phyloP scores from a whole-genome alignment of 1,139 yeast genomes.

The Blastobotrys apis region DNA sequence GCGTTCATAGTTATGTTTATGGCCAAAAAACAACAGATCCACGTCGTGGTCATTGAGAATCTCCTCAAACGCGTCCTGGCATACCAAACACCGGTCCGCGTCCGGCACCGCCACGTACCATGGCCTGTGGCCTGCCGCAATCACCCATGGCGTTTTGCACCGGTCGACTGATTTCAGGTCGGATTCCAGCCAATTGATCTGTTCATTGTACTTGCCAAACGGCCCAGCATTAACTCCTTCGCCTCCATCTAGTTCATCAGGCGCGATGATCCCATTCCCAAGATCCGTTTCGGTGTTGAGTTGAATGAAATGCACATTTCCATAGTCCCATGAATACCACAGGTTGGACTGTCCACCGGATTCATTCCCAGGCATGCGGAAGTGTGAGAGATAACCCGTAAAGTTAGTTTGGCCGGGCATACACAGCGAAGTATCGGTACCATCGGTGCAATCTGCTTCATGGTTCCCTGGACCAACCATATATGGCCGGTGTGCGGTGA shows the following conservation, averaged over 20 bases:
- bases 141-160: slow-evolving; percentile 33
- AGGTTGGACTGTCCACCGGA: slow-evolving; percentile 26
- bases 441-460: slow-evolving; percentile 31
- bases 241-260: slow-evolving; percentile 27
- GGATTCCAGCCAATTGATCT: slow-evolving; percentile 39
- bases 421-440: slow-evolving; percentile 24
- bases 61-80: slow-evolving; percentile 32
- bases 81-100: slow-evolving; percentile 25
- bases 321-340: slow-evolving; percentile 36
- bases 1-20: slow-evolving; percentile 32
- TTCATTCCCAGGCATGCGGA: slow-evolving; percentile 28
- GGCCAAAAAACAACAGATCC: slow-evolving; percentile 31
- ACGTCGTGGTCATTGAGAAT: slow-evolving; percentile 28
- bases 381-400: slow-evolving; percentile 27
- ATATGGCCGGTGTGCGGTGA: slow-evolving; percentile 26
- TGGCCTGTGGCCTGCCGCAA: slow-evolving; percentile 39
- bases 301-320: slow-evolving; percentile 32
- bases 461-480: slow-evolving; percentile 35
- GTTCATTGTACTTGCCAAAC: slow-evolving; percentile 28
- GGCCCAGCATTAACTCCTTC: slow-evolving; percentile 25
- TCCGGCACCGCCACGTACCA: slow-evolving; percentile 27
- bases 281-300: slow-evolving; percentile 33
- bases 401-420: slow-evolving; percentile 27
- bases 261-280: slow-evolving; percentile 10
- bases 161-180: slow-evolving; percentile 39